Evolutionary conservation across 106 monocot genomes (phyloP).

Genomic region (Vanilla planifolia): DNA sequence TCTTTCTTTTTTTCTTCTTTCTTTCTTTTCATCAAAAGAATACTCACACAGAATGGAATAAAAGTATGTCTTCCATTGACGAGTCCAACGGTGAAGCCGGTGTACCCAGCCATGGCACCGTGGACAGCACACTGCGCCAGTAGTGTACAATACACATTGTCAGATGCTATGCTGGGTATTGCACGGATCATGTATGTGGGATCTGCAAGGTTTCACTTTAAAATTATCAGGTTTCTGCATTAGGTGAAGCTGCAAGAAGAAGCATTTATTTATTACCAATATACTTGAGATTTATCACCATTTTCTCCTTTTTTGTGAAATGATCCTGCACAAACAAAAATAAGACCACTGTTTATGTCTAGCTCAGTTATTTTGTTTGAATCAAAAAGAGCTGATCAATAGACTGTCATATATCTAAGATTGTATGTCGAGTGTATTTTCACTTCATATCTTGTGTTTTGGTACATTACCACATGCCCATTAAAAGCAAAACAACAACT

Average conservation of each 20-base stretch:
- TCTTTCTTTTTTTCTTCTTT: too few species aligned
- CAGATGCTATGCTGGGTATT: conserved; percentile 58
- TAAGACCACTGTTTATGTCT: background rate
- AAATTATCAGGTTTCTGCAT: background rate
- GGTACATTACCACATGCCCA: too few species aligned
- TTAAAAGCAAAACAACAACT: background rate
- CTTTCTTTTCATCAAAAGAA: too few species aligned
- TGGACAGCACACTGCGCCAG: conserved; percentile 51
- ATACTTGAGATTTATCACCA: conserved; percentile 56
- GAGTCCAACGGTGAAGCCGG: conserved; percentile 57
- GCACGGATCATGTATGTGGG: conserved; percentile 69
- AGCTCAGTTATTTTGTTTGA: background rate
- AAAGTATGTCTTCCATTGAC: conserved; percentile 63
- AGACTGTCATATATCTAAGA: background rate
- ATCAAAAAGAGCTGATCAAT: background rate
- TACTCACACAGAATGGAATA: conserved; percentile 59
- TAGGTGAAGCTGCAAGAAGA: background rate
- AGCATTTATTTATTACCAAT: conserved; percentile 37
- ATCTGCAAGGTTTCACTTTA: conserved; percentile 20
- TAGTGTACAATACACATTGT: conserved; percentile 62
- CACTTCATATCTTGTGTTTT: background rate
- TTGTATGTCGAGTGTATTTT: background rate
- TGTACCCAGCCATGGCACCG: conserved; percentile 75
- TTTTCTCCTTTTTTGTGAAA: conserved; percentile 32
- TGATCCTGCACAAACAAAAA: conserved; percentile 35